Base-by-base conservation (phyloP, 495 filamentous ascomycete genomes). In the Apodospora peruviana region DNA sequence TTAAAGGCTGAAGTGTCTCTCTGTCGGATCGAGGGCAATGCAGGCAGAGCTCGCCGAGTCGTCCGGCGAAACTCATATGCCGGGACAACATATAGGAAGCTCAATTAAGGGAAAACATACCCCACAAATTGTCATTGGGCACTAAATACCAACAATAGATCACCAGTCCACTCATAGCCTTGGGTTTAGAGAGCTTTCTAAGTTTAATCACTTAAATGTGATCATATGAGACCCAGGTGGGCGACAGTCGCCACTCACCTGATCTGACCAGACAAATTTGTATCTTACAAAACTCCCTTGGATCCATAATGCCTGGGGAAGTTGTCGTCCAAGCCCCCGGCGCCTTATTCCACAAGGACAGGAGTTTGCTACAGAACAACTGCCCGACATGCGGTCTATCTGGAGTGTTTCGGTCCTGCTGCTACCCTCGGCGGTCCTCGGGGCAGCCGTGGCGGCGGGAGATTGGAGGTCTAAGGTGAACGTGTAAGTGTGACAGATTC, bases 401-500 rank as follows among this genome's bases (percentile, higher is more conserved):
- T 56, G 51, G 54, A 51, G 58, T 53, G 39, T 47, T 21, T 18
- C 27, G 7, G 7, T 14, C 7, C 44, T 69, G 41, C 46, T 71
- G 53, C 44, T 71, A 54, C 59, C 66, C 49, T 53, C 27, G 27
- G 27, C 59, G 43, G 56, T 66, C 56, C 59, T 71, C 27, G 47
- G 51, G 44, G 66, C 60, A 7, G 27, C 14, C 14, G 27, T 32
- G 46, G 61, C 45, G n/a, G 44, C 23, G 48, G 59, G 46, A 21
- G 59, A 54, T 44, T 70, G 54, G 50, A 47, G 36, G 48, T 51
- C 67, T 20, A 68, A 65, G 51, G 60, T 67, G 43, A 53, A 62
- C 23, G 54, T 66, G 66, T 68, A 51, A 42, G 64, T 41, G 14
- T 23, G 3, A 17, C 18, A 10, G 14, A 18, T 24, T 56, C 14